Conservation (phyloP, 73 alveolate genomes). For the Paramecium sonneborni region DNA sequence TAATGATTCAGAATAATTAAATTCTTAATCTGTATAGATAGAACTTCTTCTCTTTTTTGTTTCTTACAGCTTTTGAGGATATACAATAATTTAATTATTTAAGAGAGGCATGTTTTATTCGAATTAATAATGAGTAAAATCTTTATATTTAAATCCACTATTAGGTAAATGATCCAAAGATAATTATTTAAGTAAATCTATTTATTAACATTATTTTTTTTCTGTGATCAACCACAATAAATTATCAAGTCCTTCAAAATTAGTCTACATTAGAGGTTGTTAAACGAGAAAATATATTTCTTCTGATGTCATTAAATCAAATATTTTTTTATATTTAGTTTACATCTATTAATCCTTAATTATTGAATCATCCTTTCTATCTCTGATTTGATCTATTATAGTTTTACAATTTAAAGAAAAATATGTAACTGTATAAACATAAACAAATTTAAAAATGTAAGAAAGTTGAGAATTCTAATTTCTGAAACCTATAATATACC, state of each 20-base stretch:
- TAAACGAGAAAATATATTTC: constrained; percentile 19
- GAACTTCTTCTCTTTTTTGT: constrained; percentile 3
- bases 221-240: not conserved
- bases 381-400: not conserved
- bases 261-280: constrained; percentile 11
- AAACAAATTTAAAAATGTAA: constrained; percentile 1
- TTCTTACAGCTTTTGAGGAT: not conserved
- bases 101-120: not conserved
- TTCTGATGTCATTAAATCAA: not conserved
- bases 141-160: constrained; percentile 18
- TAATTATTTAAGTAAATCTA: not conserved
- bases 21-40: not conserved
- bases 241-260: constrained; percentile 24
- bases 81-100: not conserved
- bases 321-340: not conserved
- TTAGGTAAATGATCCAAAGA: constrained; percentile 6
- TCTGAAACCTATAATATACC: not conserved
- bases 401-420: not conserved
- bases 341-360: not conserved
- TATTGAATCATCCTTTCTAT: not conserved
- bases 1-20: not conserved
- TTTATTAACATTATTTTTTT: not conserved
- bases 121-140: not conserved
- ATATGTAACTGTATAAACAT: constrained; percentile 1
- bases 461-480: not conserved